A percentile compares a stretch with the other conserved stretches of the same genome.
Conservation (phyloP, 495 filamentous ascomycete genomes). For the Aspergillus hancockii region DNA sequence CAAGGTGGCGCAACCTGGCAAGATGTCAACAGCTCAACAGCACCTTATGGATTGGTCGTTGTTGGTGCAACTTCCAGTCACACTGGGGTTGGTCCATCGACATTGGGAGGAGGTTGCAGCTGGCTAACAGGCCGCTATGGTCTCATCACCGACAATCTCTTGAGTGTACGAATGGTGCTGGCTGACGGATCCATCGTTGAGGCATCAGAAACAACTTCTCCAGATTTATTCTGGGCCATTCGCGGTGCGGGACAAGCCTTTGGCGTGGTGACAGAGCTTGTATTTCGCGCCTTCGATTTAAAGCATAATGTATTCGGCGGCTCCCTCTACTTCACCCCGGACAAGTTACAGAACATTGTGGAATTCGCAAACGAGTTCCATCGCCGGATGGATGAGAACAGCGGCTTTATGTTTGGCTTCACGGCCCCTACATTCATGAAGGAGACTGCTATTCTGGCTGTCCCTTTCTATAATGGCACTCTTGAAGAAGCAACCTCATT, state of each 20-base stretch:
- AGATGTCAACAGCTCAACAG: conserved; percentile 50
- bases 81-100: conserved; percentile 52
- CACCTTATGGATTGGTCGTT: conserved; percentile 43
- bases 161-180: conserved; percentile 45
- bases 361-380: conserved; percentile 41
- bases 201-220: conserved; percentile 27
- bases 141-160: conserved; percentile 48
- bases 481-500: conserved; percentile 31
- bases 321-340: conserved; percentile 34
- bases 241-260: conserved; percentile 42
- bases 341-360: conserved; percentile 38
- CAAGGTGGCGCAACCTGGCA: conserved; percentile 52
- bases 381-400: conserved; percentile 21
- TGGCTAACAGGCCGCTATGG: conserved; percentile 45
- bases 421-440: conserved; percentile 25
- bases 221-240: conserved; percentile 48
- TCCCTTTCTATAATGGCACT: conserved; percentile 47
- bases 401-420: conserved; percentile 30
- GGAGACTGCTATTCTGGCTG: conserved; percentile 25
- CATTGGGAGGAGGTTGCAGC: conserved; percentile 55
- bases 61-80: conserved; percentile 55
- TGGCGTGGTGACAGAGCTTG: conserved; percentile 43
- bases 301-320: conserved; percentile 42
- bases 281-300: conserved; percentile 36
- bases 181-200: conserved; percentile 42